Conservation (phyloP, 768 basidiomycete genomes). For the Pleurotus eryngii region DNA sequence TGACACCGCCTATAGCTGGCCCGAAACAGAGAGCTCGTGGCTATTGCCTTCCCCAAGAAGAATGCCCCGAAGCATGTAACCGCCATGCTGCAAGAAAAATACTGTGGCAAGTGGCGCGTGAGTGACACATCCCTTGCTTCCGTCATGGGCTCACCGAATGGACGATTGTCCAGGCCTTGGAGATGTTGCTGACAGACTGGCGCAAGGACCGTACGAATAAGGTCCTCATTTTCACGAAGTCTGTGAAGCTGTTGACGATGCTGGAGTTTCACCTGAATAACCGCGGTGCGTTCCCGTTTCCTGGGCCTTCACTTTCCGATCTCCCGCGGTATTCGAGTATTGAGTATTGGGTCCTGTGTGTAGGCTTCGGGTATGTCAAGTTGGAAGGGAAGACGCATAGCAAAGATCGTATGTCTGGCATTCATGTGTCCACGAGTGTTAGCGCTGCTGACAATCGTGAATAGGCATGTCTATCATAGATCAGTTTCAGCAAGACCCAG, state of each 20-base stretch:
- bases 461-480: conserved; percentile 69
- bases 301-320: background rate
- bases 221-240: conserved; percentile 91
- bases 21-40: conserved; percentile 60
- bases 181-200: conserved; percentile 63
- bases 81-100: conserved; percentile 59
- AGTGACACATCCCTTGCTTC: conserved; percentile 18
- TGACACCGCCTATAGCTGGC: conserved; percentile 18
- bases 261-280: conserved; percentile 70
- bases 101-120: conserved; percentile 86
- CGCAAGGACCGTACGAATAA: conserved; percentile 70
- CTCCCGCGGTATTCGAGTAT: background rate
- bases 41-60: conserved; percentile 59
- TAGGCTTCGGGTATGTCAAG: conserved; percentile 62
- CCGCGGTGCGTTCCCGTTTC: conserved; percentile 34
- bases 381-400: conserved; percentile 78
- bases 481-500: conserved; percentile 68
- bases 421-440: background rate
- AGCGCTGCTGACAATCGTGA: background rate
- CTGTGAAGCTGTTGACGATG: conserved; percentile 87
- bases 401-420: conserved; percentile 52
- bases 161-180: conserved; percentile 51
- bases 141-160: background rate
- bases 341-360: too few species aligned
- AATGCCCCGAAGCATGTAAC: conserved; percentile 55